Percentiles rank a stretch among this genome's conserved stretches.
These are phyloP conservation scores for Ilyonectria destructans DNA, from an alignment of 2,329 filamentous ascomycete genomes.

Conservation along the genomic window DNA sequence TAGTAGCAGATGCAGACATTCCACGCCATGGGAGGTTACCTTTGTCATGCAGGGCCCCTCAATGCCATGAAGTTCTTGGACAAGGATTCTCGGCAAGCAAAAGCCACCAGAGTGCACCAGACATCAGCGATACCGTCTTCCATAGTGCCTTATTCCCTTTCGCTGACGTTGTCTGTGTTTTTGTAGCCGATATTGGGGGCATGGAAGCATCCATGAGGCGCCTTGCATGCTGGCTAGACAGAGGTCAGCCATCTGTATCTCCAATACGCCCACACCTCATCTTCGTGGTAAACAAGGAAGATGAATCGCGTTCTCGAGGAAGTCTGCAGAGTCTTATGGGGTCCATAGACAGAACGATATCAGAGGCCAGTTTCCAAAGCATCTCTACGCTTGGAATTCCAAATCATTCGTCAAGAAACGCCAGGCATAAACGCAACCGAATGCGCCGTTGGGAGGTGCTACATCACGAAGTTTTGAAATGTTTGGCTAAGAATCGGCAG, in stretches of 20 bases:
- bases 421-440: conserved; percentile 11
- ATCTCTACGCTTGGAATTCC: conserved; percentile 27
- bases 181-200: conserved; percentile 38
- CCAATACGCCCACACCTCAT: conserved; percentile 26
- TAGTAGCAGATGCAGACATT: conserved; percentile 28
- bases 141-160: conserved; percentile 32
- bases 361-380: conserved; percentile 15
- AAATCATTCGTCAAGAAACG: conserved; percentile 7
- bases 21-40: conserved; percentile 12
- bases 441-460: conserved; percentile 32
- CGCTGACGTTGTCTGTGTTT: conserved; percentile 38
- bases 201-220: conserved; percentile 22
- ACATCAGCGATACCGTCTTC: conserved; percentile 14
- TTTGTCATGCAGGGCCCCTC: not conserved
- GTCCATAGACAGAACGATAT: conserved; percentile 13
- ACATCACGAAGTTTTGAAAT: conserved; percentile 18
- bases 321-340: too few species aligned
- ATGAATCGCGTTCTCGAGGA: not conserved
- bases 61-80: conserved; percentile 20
- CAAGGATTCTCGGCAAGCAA: not conserved
- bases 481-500: conserved; percentile 31
- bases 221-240: conserved; percentile 30
- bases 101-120: not conserved
- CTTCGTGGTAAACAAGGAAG: conserved; percentile 30
- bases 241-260: conserved; percentile 29